Evolutionary conservation across 495 filamentous ascomycete species (phyloP).

Genomic region (Aspergillus taichungensis): DNA sequence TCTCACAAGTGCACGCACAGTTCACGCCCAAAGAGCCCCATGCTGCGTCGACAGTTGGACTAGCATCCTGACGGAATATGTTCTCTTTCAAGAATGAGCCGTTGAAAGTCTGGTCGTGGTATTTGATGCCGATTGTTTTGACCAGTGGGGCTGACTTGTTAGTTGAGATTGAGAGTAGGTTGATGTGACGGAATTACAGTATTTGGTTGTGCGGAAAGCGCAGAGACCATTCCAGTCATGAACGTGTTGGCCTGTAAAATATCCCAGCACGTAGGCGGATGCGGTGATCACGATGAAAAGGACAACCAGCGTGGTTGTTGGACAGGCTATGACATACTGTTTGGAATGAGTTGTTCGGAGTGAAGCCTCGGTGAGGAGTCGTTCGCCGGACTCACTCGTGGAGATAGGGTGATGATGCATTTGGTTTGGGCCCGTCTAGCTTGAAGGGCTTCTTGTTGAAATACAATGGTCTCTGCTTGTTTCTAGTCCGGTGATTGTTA

Average conservation of each 20-base stretch:
- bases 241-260: too few relatives aligned
- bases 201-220: conserved; percentile 7
- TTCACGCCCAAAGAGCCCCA: conserved; percentile 48
- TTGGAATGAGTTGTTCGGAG: neutral
- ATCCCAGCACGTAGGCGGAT: too few relatives aligned
- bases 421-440: too few relatives aligned
- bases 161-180: neutral
- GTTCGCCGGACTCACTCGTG: neutral
- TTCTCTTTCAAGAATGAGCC: conserved; percentile 45
- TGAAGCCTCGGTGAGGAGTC: neutral
- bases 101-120: conserved; percentile 32
- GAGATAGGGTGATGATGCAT: too few relatives aligned
- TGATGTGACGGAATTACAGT: conserved; percentile 11
- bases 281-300: too few relatives aligned
- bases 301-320: neutral
- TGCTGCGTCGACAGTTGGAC: conserved; percentile 48
- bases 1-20: conserved; percentile 21
- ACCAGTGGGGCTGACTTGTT: conserved; percentile 20
- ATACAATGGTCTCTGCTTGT: too few relatives aligned
- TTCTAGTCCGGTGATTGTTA: too few relatives aligned
- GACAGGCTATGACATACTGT: neutral
- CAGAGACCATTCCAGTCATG: too few relatives aligned
- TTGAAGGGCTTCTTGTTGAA: too few relatives aligned
- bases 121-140: conserved; percentile 24
- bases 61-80: conserved; percentile 40